Evolutionary conservation across 495 filamentous ascomycete species (phyloP).

Genomic region (Bombardia bombarda): DNA sequence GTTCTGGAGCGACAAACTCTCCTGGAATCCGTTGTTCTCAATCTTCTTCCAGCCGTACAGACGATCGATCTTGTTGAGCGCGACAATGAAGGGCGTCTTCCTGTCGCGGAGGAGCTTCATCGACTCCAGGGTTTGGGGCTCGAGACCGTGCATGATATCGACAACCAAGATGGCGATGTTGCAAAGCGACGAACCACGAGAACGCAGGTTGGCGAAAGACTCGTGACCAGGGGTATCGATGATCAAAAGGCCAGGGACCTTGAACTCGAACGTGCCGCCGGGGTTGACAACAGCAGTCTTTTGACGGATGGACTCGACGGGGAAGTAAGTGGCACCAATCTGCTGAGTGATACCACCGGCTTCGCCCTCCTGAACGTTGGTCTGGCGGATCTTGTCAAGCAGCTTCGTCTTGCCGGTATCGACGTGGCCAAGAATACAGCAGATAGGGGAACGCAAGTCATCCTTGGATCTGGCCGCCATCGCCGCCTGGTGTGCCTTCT

Average conservation of each 20-base stretch:
- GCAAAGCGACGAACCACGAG: slow-evolving; percentile 91
- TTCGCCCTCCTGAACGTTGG: slow-evolving; percentile 98
- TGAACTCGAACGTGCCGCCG: slow-evolving; percentile 89
- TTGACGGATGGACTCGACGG: slow-evolving; percentile 80
- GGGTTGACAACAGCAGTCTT: slow-evolving; percentile 92
- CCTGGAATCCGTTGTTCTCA: slow-evolving; percentile 96
- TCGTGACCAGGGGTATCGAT: slow-evolving; percentile 99
- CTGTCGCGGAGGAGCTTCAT: slow-evolving; percentile 89
- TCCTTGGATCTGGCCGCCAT: slow-evolving; percentile 87
- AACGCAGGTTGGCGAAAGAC: slow-evolving; percentile 97
- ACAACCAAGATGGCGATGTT: slow-evolving; percentile 99
- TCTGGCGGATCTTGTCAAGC: slow-evolving; percentile 96
- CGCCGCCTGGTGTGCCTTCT: slow-evolving; percentile 84
- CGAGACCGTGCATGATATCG: slow-evolving; percentile 99
- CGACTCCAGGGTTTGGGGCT: slow-evolving; percentile 95
- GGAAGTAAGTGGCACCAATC: slow-evolving; percentile 99
- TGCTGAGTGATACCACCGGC: slow-evolving; percentile 99
- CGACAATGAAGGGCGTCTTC: slow-evolving; percentile 97
- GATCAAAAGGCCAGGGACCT: slow-evolving; percentile 91
- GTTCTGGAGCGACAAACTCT: slow-evolving; percentile 81
- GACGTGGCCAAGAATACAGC: slow-evolving; percentile 99
- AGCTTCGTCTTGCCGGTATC: slow-evolving; percentile 99
- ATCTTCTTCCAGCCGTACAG: slow-evolving; percentile 97
- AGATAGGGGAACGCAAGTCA: slow-evolving; percentile 94
- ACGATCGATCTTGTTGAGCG: slow-evolving; percentile 99